A percentile compares a stretch with the other conserved stretches of the same genome.
These are phyloP conservation scores for Albophoma yamanashiensis DNA, from an alignment of 2,329 filamentous ascomycete species.

Conservation along the genomic window DNA sequence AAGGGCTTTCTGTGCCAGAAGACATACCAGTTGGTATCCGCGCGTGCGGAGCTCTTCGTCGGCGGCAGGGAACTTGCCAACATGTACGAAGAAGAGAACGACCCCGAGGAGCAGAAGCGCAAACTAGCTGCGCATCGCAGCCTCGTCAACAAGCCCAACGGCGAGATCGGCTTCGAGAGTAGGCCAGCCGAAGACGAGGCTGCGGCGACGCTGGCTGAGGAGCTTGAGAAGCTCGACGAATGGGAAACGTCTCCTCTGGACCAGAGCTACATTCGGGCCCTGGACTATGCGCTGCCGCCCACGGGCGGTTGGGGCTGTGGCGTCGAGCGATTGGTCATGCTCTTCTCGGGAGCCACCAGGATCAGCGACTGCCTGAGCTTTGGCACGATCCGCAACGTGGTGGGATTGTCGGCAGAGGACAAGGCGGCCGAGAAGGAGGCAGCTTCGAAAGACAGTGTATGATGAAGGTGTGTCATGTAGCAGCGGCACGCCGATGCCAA, in stretches of 20 bases:
- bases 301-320: slow-evolving; percentile 97
- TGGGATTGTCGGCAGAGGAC: slow-evolving; percentile 34
- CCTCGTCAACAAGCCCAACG: slow-evolving; percentile 23
- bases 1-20: slow-evolving; percentile 69
- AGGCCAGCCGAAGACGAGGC: slow-evolving; percentile 3
- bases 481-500: not conserved
- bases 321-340: slow-evolving; percentile 83
- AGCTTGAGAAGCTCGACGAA: slow-evolving; percentile 23
- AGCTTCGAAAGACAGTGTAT: not conserved
- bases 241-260: slow-evolving; percentile 45
- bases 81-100: slow-evolving; percentile 98
- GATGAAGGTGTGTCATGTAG: not conserved
- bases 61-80: slow-evolving; percentile 77
- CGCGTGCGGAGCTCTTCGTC: slow-evolving; percentile 79
- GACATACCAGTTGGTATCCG: slow-evolving; percentile 63
- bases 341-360: slow-evolving; percentile 66
- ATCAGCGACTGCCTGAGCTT: slow-evolving; percentile 86
- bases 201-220: slow-evolving; percentile 26
- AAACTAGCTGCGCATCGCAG: slow-evolving; percentile 59
- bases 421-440: slow-evolving; percentile 11
- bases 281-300: slow-evolving; percentile 86
- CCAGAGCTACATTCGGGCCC: slow-evolving; percentile 71
- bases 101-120: slow-evolving; percentile 70
- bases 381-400: slow-evolving; percentile 66
- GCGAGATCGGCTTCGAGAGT: slow-evolving; percentile 17